Evolutionary conservation across 2,329 filamentous ascomycete genomes (phyloP).

Genomic region (Chaetomium strumarium): DNA sequence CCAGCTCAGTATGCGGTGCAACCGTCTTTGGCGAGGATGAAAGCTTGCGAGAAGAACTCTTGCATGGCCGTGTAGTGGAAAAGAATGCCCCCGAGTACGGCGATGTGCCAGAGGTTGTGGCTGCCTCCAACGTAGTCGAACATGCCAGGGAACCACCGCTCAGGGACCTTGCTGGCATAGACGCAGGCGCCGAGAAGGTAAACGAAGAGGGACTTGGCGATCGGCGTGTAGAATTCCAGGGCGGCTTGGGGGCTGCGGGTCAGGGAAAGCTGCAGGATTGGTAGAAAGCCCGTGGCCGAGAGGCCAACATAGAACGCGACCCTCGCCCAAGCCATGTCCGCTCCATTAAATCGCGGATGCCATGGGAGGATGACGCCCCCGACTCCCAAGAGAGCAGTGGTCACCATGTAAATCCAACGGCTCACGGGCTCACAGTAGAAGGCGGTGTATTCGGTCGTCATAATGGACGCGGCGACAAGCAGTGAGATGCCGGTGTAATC

Average conservation of each 20-base stretch:
- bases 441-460: slow-evolving; percentile 96
- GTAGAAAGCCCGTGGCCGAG: slow-evolving; percentile 81
- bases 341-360: slow-evolving; percentile 90
- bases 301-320: slow-evolving; percentile 89
- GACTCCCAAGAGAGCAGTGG: slow-evolving; percentile 75
- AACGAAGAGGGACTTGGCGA: slow-evolving; percentile 78
- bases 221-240: slow-evolving; percentile 81
- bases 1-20: slow-evolving; percentile 46
- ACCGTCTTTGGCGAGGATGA: slow-evolving; percentile 58
- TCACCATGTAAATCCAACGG: slow-evolving; percentile 77
- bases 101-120: slow-evolving; percentile 96
- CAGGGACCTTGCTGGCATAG: slow-evolving; percentile 88
- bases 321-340: slow-evolving; percentile 87
- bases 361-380: slow-evolving; percentile 89
- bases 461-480: slow-evolving; percentile 90
- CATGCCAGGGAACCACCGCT: slow-evolving; percentile 84
- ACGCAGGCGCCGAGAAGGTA: slow-evolving; percentile 80
- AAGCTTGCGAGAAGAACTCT: slow-evolving; percentile 78
- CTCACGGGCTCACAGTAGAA: slow-evolving; percentile 95
- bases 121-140: slow-evolving; percentile 95
- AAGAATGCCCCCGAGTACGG: slow-evolving; percentile 90
- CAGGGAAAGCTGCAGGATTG: slow-evolving; percentile 74
- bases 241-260: slow-evolving; percentile 76
- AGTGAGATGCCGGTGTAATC: slow-evolving; percentile 98
- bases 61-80: slow-evolving; percentile 98